A percentile compares a stretch with the other conserved stretches of the same genome.
Conservation (phyloP, 805 yeast species). For the Cyberlindnera mycetangii region DNA sequence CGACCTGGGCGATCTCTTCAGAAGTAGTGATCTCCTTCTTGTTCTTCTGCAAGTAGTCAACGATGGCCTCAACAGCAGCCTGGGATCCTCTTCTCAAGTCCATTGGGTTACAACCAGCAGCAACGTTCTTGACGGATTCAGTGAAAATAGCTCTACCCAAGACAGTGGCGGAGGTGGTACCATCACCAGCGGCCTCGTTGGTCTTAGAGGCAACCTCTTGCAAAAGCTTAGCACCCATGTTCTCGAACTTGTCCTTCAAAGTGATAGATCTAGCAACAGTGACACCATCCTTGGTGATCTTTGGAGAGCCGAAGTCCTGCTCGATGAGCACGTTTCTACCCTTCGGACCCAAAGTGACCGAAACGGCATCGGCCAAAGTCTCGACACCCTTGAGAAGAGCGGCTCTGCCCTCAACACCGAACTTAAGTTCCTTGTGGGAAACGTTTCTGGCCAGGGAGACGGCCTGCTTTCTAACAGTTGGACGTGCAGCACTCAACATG, state of each 20-base stretch:
- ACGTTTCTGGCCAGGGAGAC: constrained; percentile 30
- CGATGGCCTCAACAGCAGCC: constrained; percentile 96
- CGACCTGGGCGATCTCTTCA: constrained; percentile 97
- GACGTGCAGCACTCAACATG: constrained; percentile 29
- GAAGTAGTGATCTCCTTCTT: constrained; percentile 95
- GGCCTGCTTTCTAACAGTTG: constrained; percentile 24
- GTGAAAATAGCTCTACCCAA: constrained; percentile 95
- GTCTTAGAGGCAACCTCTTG: constrained; percentile 99
- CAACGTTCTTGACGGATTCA: constrained; percentile 95
- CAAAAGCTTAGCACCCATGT: constrained; percentile 92
- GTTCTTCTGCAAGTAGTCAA: constrained; percentile 78
- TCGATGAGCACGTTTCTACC: constrained; percentile 97
- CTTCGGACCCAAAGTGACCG: constrained; percentile 96
- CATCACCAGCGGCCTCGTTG: constrained; percentile 98
- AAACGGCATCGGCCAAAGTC: constrained; percentile 82
- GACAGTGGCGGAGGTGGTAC: constrained; percentile 97
- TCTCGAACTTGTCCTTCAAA: constrained; percentile 90
- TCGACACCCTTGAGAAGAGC: constrained; percentile 91
- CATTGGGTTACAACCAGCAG: constrained; percentile 99
- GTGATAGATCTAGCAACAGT: constrained; percentile 91
- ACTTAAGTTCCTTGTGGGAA: constrained; percentile 88
- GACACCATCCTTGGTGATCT: constrained; percentile 99
- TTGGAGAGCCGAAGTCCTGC: constrained; percentile 95
- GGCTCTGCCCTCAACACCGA: constrained; percentile 63
- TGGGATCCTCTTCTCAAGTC: constrained; percentile 98